phyloP scores from a whole-genome alignment of 352 stramenopile species.

The Globisporangium radiosum region DNA sequence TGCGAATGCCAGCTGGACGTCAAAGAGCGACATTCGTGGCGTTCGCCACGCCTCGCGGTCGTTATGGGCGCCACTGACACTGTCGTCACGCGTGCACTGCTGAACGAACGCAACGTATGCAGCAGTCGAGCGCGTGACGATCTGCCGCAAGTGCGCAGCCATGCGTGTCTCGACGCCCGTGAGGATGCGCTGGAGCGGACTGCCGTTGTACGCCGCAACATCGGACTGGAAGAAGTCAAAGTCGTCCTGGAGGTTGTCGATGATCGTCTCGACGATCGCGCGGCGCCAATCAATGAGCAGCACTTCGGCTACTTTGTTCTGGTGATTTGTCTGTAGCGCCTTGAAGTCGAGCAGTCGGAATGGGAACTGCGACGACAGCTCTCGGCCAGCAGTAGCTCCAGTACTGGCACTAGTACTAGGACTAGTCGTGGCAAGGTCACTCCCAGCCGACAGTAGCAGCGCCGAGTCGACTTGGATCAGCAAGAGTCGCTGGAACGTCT shows the following conservation, averaged over 20 bases:
- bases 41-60: slow-evolving; percentile 30
- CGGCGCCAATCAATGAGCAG: slow-evolving; percentile 85
- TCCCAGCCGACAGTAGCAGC: not conserved
- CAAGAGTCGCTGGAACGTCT: slow-evolving; percentile 71
- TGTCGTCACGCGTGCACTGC: slow-evolving; percentile 4
- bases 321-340: slow-evolving; percentile 61
- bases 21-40: slow-evolving; percentile 70
- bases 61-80: slow-evolving; percentile 1
- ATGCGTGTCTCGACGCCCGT: slow-evolving; percentile 85
- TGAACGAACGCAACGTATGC: slow-evolving; percentile 64
- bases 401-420: not conserved
- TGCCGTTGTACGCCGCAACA: slow-evolving; percentile 35
- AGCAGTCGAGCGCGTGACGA: slow-evolving; percentile 48
- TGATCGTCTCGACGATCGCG: slow-evolving; percentile 88
- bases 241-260: slow-evolving; percentile 92
- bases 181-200: slow-evolving; percentile 70
- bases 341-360: slow-evolving; percentile 85
- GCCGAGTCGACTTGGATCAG: slow-evolving; percentile 54
- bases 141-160: slow-evolving; percentile 68
- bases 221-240: slow-evolving; percentile 92
- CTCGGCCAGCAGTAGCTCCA: slow-evolving; percentile 8
- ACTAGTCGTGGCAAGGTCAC: not conserved
- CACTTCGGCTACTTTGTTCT: slow-evolving; percentile 72
- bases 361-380: slow-evolving; percentile 57
- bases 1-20: slow-evolving; percentile 64